Evolutionary conservation across 1,139 yeast genomes (phyloP).

Genomic region (Magnusiomyces tetraspermus): DNA sequence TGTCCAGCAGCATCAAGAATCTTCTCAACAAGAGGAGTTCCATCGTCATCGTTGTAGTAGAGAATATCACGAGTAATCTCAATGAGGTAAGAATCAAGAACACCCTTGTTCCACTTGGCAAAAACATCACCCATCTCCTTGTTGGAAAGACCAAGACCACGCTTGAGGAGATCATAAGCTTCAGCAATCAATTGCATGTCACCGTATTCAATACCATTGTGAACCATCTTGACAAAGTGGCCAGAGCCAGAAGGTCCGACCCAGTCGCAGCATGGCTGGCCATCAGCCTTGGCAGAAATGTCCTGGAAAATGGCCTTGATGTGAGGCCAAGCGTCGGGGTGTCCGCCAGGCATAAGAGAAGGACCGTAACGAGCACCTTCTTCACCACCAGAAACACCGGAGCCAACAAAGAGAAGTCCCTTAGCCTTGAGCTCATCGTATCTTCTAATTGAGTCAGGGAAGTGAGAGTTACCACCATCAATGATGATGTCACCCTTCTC

Average conservation of each 20-base stretch:
- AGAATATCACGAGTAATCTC: slow-evolving; percentile 96
- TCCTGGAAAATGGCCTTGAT: slow-evolving; percentile 94
- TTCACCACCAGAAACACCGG: slow-evolving; percentile 99
- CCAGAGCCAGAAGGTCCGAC: slow-evolving; percentile 99
- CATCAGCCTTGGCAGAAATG: slow-evolving; percentile 91
- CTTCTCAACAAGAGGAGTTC: slow-evolving; percentile 90
- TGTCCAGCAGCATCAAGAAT: slow-evolving; percentile 96
- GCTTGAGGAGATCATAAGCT: slow-evolving; percentile 92
- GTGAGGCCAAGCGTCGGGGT: slow-evolving; percentile 97
- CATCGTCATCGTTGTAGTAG: slow-evolving; percentile 65
- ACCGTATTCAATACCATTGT: slow-evolving; percentile 99
- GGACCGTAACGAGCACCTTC: slow-evolving; percentile 99
- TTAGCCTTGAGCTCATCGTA: slow-evolving; percentile 76
- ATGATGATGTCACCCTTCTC: slow-evolving; percentile 97
- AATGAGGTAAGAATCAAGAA: slow-evolving; percentile 90
- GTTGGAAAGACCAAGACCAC: slow-evolving; percentile 83
- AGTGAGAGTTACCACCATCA: slow-evolving; percentile 99
- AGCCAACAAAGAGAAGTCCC: slow-evolving; percentile 91
- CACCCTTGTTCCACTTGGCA: slow-evolving; percentile 93
- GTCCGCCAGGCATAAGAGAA: slow-evolving; percentile 99
- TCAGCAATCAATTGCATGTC: slow-evolving; percentile 99
- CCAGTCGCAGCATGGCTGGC: slow-evolving; percentile 99
- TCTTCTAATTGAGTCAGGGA: slow-evolving; percentile 98
- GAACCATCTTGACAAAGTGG: slow-evolving; percentile 99
- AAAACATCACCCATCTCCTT: slow-evolving; percentile 93